Evolutionary conservation across 768 basidiomycete species (phyloP), one percentile per base, ranked within the genome.

Genomic region (Pseudohyphozyma bogoriensis): DNA sequence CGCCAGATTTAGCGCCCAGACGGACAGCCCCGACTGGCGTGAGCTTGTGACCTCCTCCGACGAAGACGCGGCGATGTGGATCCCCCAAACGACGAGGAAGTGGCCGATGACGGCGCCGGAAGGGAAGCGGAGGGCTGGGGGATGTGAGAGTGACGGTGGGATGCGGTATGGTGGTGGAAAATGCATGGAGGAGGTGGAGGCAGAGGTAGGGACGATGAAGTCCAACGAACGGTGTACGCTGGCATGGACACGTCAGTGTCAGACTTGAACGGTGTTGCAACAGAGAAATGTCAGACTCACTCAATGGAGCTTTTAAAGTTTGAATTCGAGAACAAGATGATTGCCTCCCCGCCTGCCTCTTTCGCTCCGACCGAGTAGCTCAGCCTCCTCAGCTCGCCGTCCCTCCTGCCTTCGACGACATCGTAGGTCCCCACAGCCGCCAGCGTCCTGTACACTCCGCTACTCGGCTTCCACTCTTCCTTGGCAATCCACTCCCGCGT

Each of bases 251-350:
- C 11, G 4, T 46, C 13, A 32, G 24, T 16, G 9, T 20, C 28
- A 22, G 28, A 12, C 10, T 28, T 15, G 49, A 40, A 4, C 39
- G 28, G 15, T 22, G 33, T 3, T 36, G 20, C 1, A n/a, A 35
- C 11, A 10, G 37, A 18, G 18, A 18, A 37, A 10, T 37, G 10
- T 10, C 11, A 37, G 26, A 37, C 1, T 37, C 10, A 15, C 11
- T 4, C 29, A 28, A 10, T 51, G 36, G 4, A 57, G 71, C 93
- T 89, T 45, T 75, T 70, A 54, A 77, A 76, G 76, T 96, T 96
- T 76, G 92, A 93, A 72, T 97, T 99, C 69, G 88, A 90, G 75
- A 92, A 99, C 29, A 93, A 77, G 74, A 82, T 87, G 36, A 96
- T 87, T 66, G 95, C 87, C 67, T 83, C 84, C 15, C 88, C 87